Percentiles rank a stretch among this genome's conserved stretches.
These are phyloP conservation scores for Plasmodium inui DNA, from an alignment of 169 alveolate genomes.

Conservation along the genomic window DNA sequence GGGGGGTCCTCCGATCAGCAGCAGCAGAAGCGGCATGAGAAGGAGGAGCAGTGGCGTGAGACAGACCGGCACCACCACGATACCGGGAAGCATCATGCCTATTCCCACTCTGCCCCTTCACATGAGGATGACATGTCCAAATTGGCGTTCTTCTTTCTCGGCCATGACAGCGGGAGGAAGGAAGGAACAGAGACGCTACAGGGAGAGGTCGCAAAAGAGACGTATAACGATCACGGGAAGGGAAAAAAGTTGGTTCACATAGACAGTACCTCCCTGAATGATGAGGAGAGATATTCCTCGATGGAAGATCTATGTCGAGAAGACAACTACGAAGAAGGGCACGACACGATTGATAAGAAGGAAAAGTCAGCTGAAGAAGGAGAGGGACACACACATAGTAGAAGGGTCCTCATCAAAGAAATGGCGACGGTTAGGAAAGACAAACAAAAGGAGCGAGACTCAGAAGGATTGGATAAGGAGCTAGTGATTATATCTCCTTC, in stretches of 20 bases:
- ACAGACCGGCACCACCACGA: too few species aligned
- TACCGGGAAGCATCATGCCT: not conserved
- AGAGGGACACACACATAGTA: not conserved
- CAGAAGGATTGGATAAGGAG: constrained; percentile 13
- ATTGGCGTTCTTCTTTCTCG: not conserved
- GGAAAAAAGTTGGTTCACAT: not conserved
- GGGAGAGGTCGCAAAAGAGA: not conserved
- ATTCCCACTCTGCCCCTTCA: not conserved
- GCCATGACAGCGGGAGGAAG: not conserved
- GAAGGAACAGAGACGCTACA: not conserved
- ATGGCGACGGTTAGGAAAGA: not conserved
- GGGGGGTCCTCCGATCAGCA: too few species aligned
- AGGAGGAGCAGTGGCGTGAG: too few species aligned
- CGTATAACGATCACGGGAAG: not conserved
- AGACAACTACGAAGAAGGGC: not conserved
- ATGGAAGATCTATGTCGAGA: not conserved
- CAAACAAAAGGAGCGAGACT: not conserved
- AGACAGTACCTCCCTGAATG: not conserved
- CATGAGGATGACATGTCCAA: not conserved
- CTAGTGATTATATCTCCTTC: constrained; percentile 51
- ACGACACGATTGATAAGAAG: not conserved
- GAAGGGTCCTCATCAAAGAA: constrained; percentile 18
- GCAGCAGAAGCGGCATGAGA: too few species aligned
- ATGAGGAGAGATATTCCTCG: not conserved
- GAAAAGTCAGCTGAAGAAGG: not conserved